These are phyloP conservation scores for Oryza brachyantha DNA, from an alignment of 176 grass and related monocot species.

Conservation along the genomic window DNA sequence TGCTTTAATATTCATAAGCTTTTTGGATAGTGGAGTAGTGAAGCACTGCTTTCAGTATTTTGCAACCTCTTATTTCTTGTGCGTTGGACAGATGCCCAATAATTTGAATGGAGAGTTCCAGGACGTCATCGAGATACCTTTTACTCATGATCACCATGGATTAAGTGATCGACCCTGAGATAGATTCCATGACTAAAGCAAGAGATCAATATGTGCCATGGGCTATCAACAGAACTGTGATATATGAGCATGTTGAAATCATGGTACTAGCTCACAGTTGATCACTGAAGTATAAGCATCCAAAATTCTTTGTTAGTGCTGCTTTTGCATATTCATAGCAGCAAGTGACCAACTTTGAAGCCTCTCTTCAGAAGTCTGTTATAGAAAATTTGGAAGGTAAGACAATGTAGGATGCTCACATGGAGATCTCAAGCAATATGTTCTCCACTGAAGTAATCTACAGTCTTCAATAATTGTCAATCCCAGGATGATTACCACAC, in stretches of 20 bases:
- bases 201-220: not conserved
- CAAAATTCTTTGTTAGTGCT: not conserved
- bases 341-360: not conserved
- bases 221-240: not conserved
- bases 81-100: slow-evolving; percentile 48
- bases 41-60: not conserved
- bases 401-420: not conserved
- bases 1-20: not conserved
- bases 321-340: not conserved
- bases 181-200: not conserved
- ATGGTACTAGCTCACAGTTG: not conserved
- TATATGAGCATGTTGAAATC: slow-evolving; percentile 4
- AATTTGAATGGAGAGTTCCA: slow-evolving; percentile 61
- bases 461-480: not conserved
- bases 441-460: not conserved
- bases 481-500: not conserved
- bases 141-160: slow-evolving; percentile 41
- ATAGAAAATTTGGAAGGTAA: not conserved
- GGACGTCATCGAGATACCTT: slow-evolving; percentile 42
- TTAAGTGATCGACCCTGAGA: slow-evolving; percentile 37
- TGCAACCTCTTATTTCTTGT: not conserved
- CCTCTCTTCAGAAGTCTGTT: not conserved
- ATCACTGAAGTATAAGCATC: not conserved
- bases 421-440: not conserved
- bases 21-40: not conserved